These are phyloP conservation scores for Tricholoma terreum DNA, from an alignment of 768 basidiomycete species.

Conservation along the genomic window DNA sequence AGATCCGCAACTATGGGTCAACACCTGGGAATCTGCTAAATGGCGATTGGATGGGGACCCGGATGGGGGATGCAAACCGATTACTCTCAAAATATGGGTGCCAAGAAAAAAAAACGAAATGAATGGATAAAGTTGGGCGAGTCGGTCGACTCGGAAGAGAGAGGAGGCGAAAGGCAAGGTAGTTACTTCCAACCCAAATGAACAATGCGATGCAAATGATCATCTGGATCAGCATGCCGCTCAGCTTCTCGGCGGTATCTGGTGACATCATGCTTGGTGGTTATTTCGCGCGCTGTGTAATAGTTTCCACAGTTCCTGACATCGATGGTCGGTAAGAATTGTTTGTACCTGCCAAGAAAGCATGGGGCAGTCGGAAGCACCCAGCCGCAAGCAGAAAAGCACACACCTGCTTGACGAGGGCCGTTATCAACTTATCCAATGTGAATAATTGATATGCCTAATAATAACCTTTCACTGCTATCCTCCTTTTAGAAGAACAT, in stretches of 20 bases:
- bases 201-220: slow-evolving; percentile 72
- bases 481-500: slow-evolving; percentile 6
- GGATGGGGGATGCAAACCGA: too few relatives aligned
- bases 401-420: slow-evolving; percentile 84
- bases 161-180: too few relatives aligned
- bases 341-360: slow-evolving; percentile 77
- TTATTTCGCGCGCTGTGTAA: slow-evolving; percentile 60
- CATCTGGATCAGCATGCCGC: slow-evolving; percentile 67
- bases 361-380: too few relatives aligned
- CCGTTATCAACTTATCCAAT: slow-evolving; percentile 86
- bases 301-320: slow-evolving; percentile 80
- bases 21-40: too few relatives aligned
- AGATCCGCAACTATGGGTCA: too few relatives aligned
- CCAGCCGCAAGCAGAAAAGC: not conserved
- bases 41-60: too few relatives aligned
- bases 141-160: too few relatives aligned
- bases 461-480: slow-evolving; percentile 25
- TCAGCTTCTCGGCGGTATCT: slow-evolving; percentile 81
- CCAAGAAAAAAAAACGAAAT: too few relatives aligned
- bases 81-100: too few relatives aligned
- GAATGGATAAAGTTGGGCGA: too few relatives aligned
- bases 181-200: too few relatives aligned
- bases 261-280: slow-evolving; percentile 64
- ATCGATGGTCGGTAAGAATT: slow-evolving; percentile 78
- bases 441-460: slow-evolving; percentile 93